phyloP scores from a whole-genome alignment of 305 asterid species.

The Fraxinus paxiana region DNA sequence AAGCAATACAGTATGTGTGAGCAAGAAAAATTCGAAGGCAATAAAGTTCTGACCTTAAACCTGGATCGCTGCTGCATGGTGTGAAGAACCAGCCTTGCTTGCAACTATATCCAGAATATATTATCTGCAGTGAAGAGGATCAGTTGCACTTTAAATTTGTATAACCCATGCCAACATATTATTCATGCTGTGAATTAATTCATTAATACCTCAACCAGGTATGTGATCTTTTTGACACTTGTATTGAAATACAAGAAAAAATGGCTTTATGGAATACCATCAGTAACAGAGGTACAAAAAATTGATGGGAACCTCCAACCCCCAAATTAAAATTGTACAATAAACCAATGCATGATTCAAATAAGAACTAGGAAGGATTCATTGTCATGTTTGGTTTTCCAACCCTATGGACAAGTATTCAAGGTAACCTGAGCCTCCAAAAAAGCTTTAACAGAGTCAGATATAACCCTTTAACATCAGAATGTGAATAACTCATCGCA shows the following conservation, averaged over 20 bases:
- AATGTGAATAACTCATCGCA: not conserved
- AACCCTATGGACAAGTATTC: not conserved
- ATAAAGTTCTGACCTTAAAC: slow-evolving; percentile 17
- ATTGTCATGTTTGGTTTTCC: not conserved
- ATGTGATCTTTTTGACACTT: not conserved
- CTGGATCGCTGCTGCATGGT: slow-evolving; percentile 76
- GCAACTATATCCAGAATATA: slow-evolving; percentile 96
- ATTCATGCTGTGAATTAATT: not conserved
- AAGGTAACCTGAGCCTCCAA: not conserved
- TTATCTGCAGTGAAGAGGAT: slow-evolving; percentile 33
- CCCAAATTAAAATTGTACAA: not conserved
- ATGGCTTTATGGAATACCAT: not conserved
- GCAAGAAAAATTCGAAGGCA: not conserved
- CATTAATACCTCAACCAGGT: not conserved
- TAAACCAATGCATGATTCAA: not conserved
- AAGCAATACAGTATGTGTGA: not conserved
- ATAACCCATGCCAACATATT: slow-evolving; percentile 6
- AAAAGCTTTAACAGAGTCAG: not conserved
- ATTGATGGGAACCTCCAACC: not conserved
- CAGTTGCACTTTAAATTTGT: slow-evolving; percentile 29
- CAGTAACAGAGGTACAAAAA: not conserved
- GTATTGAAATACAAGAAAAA: not conserved
- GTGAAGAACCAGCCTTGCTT: slow-evolving; percentile 99
- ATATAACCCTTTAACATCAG: not conserved
- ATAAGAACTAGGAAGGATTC: not conserved